Evolutionary conservation across 2,329 filamentous ascomycete species (phyloP), one percentile per base, ranked within the genome.

Genomic region (Ceratocystis papillata): DNA sequence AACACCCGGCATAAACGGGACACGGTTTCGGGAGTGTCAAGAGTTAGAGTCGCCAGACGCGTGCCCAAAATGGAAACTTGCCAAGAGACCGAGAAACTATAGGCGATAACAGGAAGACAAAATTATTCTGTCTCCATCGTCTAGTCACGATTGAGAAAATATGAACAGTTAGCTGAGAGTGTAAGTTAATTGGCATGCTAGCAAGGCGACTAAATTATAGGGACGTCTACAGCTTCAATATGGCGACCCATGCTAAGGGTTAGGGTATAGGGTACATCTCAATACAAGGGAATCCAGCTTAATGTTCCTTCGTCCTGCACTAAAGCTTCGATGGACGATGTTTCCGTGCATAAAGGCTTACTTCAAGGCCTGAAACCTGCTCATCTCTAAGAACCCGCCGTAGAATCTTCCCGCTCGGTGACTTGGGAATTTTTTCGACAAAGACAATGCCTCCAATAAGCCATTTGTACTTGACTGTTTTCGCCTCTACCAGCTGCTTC

Each of bases 391-490:
- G 71, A 48, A 79, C 67, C 62, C 78, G 72, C 22, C 79, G 73
- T 63, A 80, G 69, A 46, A 80, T 79, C 74, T 80, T 80, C 0
- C 79, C 79, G 55, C 77, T 79, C 1, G 84, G 81, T 68, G 87
- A 89, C 77, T 88, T 90, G n/a, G 88, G 87, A 41, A 91, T 85
- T 12, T 77, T 77, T 44, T 87, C 81, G 3, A 88, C 77, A 72
- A 90, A 89, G 10, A 80, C 75, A n/a, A 91, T 81, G 1, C 88
- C 88, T 0, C 87, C 88, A 4, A 83, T 84, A 68, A 90, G 78
- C 72, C 83, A 81, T 75, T 91, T 91, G 72, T 86, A 83, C 68
- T 75, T 78, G 0, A 84, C 81, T 33, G 87, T 82, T 61, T 81
- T 80, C 71, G 79, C 77, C 62, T 84, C 81, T 64, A 88, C 80